phyloP scores from a whole-genome alignment of 2,329 filamentous ascomycete genomes.

The Decorospora gaudefroyi region DNA sequence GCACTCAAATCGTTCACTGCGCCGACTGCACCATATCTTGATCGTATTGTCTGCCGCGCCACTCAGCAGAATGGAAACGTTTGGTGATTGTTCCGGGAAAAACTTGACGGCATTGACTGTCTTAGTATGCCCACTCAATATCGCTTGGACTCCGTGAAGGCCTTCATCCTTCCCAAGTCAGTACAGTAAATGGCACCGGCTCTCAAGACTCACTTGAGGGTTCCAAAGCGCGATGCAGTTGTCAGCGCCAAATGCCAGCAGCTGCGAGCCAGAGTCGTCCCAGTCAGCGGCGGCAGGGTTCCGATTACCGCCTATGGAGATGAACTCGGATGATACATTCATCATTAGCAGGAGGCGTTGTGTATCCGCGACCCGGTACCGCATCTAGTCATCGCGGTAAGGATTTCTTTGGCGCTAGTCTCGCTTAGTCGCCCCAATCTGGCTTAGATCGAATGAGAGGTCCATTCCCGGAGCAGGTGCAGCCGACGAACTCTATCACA shows the following conservation, averaged over 20 bases:
- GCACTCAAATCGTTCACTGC: slow-evolving; percentile 46
- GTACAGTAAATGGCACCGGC: slow-evolving; percentile 1
- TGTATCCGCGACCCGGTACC: slow-evolving; percentile 19
- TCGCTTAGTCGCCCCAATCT: slow-evolving; percentile 30
- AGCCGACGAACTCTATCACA: too few relatives aligned
- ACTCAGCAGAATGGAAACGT: slow-evolving; percentile 67
- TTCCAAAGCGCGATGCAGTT: slow-evolving; percentile 88
- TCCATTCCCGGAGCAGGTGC: slow-evolving; percentile 9
- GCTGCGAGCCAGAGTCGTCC: slow-evolving; percentile 64
- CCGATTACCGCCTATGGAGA: slow-evolving; percentile 85
- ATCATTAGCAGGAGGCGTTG: slow-evolving; percentile 30
- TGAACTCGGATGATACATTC: slow-evolving; percentile 52
- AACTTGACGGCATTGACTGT: slow-evolving; percentile 85
- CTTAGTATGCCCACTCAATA: slow-evolving; percentile 77
- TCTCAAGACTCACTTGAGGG: slow-evolving; percentile 64
- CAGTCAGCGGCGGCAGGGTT: slow-evolving; percentile 91
- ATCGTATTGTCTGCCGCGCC: slow-evolving; percentile 81
- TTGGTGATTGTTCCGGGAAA: slow-evolving; percentile 59
- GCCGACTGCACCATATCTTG: slow-evolving; percentile 61
- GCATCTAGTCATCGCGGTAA: slow-evolving; percentile 28
- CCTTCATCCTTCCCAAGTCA: slow-evolving; percentile 48
- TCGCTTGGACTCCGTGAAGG: slow-evolving; percentile 63
- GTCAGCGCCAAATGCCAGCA: slow-evolving; percentile 87
- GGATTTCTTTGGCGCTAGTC: slow-evolving; percentile 40
- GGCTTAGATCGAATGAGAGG: slow-evolving; percentile 19